Evolutionary conservation across 2,329 filamentous ascomycete species (phyloP).

Genomic region (Westerdykella aurantiaca): DNA sequence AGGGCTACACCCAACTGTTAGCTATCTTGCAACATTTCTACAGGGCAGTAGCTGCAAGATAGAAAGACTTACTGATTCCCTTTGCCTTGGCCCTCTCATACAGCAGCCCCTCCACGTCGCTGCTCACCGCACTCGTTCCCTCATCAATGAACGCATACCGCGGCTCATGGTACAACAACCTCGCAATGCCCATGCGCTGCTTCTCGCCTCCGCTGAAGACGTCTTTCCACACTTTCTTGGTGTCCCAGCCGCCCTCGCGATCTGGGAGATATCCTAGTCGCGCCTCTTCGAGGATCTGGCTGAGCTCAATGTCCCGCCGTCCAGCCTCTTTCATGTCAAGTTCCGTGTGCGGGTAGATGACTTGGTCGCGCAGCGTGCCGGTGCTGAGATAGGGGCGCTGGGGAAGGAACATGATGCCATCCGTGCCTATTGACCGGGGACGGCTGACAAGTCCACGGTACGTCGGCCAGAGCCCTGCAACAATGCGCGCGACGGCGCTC

Average conservation of each 20-base stretch:
- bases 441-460: conserved; percentile 89
- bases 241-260: conserved; percentile 94
- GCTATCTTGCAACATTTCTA: neutral
- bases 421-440: conserved; percentile 70
- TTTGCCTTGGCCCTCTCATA: conserved; percentile 91
- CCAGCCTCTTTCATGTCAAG: conserved; percentile 84
- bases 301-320: conserved; percentile 71
- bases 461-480: conserved; percentile 91
- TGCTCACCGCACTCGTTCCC: conserved; percentile 88
- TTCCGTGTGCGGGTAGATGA: conserved; percentile 95
- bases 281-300: conserved; percentile 73
- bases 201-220: conserved; percentile 97
- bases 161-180: conserved; percentile 90
- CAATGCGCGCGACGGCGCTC: conserved; percentile 76
- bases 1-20: conserved; percentile 51
- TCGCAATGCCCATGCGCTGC: conserved; percentile 86
- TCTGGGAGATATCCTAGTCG: conserved; percentile 83
- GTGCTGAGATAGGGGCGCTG: conserved; percentile 89
- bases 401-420: conserved; percentile 97
- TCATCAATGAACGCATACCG: conserved; percentile 93
- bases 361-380: conserved; percentile 89
- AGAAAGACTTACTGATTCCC: conserved; percentile 70
- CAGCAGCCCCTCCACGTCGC: conserved; percentile 86
- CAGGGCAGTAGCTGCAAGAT: neutral
- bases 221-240: conserved; percentile 96